Base-by-base conservation (phyloP, 176 grass and related monocot species). In the Aegilops bicornis region DNA sequence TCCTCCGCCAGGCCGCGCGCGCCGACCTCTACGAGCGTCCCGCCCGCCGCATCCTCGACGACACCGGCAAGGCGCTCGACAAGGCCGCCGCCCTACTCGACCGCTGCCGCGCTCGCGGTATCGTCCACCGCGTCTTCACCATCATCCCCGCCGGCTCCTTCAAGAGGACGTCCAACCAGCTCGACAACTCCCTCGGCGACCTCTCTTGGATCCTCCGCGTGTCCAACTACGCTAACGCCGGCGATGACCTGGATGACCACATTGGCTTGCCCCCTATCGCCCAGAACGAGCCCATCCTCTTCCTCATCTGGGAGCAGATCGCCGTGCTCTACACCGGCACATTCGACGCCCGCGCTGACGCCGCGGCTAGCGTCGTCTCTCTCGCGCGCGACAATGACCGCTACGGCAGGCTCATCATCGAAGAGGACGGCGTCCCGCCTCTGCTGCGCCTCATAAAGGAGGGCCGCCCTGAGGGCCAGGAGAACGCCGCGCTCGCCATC, bases 1-100 rank as follows among this genome's bases (percentile, higher is more conserved):
- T 98, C 56, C 94, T 98, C 45, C 96, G 96, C 8, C 96, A 98
- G 86, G 96, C 96, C 1, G 96, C 96, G 4, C 92, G 93, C n/a
- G 90, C 90, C 12, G 92, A 96, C 59, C 97, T 98, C 8, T 98
- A 98, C 79, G 93, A 96, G 87, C 90, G 97, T 6, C 97, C 97
- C 14, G 97, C 94, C 0, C 93, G 97, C 76, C 90, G 97, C 33
- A 98, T 98, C 73, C 80, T 96, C 79, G 72, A 76, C 35, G 97
- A 98, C 76, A 98, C 97, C 7, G 92, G 92, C 81, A 89, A 81
- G 64, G 96, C 91, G 78, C 89, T 95, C 15, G 90, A 92, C 87
- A 94, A 91, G 89, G 89, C 92, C 22, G 62, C 85, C 14, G 56
- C 72, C 64, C 87, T 94, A 0, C 70, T 91, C 5, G 76, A 36